Evolutionary conservation across 257 asterid genomes (phyloP).

Genomic region (Schizonepeta tenuifolia): DNA sequence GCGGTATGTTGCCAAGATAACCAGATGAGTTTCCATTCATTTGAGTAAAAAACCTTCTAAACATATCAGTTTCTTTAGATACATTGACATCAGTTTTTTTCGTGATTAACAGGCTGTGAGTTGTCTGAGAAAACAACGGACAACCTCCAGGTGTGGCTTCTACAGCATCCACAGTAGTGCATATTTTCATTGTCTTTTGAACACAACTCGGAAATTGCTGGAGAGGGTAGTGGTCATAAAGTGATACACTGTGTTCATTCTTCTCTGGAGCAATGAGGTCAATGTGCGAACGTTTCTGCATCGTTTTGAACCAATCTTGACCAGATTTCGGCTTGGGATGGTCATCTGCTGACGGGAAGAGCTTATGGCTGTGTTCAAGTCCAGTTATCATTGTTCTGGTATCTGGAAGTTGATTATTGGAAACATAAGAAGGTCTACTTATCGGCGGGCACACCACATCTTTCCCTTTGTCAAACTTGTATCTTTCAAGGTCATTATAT

Average conservation of each 20-base stretch:
- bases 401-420: constrained; percentile 33
- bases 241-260: constrained; percentile 30
- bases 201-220: constrained; percentile 41
- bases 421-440: constrained; percentile 20
- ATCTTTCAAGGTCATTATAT: constrained; percentile 17
- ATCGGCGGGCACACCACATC: constrained; percentile 16
- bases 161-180: constrained; percentile 51
- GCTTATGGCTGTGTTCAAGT: constrained; percentile 34
- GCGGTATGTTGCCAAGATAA: constrained; percentile 33
- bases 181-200: constrained; percentile 53
- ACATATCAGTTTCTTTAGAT: constrained; percentile 37
- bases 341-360: constrained; percentile 29
- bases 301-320: constrained; percentile 37
- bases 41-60: constrained; percentile 33
- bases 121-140: constrained; percentile 62
- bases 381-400: constrained; percentile 32
- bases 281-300: constrained; percentile 31
- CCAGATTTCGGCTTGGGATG: constrained; percentile 23
- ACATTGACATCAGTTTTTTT: constrained; percentile 43
- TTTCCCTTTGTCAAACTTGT: constrained; percentile 44
- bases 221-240: constrained; percentile 31
- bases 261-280: constrained; percentile 31
- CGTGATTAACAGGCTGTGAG: constrained; percentile 48
- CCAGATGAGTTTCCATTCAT: constrained; percentile 35
- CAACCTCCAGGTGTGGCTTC: constrained; percentile 33